These are phyloP conservation scores for Xylariomycetidae sp. DNA, from an alignment of 2,329 filamentous ascomycete genomes.

Conservation along the genomic window DNA sequence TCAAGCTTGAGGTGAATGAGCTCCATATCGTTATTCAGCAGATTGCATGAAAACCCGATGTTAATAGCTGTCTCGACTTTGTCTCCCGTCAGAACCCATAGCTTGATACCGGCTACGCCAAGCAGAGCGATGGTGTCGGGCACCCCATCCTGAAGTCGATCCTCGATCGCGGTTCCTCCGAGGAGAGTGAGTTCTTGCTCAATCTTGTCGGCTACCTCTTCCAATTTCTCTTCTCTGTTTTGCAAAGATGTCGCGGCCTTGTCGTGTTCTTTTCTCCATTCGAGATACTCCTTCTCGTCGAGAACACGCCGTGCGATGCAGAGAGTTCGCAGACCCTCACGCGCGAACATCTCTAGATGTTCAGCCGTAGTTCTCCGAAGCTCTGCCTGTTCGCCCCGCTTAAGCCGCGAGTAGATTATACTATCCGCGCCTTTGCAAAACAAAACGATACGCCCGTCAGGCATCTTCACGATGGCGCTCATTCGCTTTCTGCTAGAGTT, in stretches of 20 bases:
- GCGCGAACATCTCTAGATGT: slow-evolving; percentile 93
- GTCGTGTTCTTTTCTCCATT: slow-evolving; percentile 85
- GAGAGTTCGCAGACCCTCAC: slow-evolving; percentile 89
- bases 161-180: slow-evolving; percentile 94
- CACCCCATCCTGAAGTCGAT: slow-evolving; percentile 92
- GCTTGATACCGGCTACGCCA: slow-evolving; percentile 90
- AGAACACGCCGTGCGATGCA: slow-evolving; percentile 86
- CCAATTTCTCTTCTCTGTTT: slow-evolving; percentile 87
- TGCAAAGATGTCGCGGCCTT: slow-evolving; percentile 77
- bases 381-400: slow-evolving; percentile 78
- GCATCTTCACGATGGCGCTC: slow-evolving; percentile 96
- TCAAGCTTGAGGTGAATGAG: slow-evolving; percentile 83
- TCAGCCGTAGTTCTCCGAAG: slow-evolving; percentile 81
- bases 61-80: slow-evolving; percentile 99
- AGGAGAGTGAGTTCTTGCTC: slow-evolving; percentile 85
- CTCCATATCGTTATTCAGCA: slow-evolving; percentile 97
- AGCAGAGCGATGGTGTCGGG: slow-evolving; percentile 92
- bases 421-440: slow-evolving; percentile 98
- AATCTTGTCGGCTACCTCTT: slow-evolving; percentile 82
- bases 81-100: slow-evolving; percentile 97
- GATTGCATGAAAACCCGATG: slow-evolving; percentile 97
- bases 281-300: slow-evolving; percentile 74
- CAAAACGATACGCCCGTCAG: slow-evolving; percentile 79
- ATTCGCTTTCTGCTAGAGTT: slow-evolving; percentile 96
- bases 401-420: slow-evolving; percentile 90